Base-by-base conservation (phyloP, 257 asterid species). In the Cordia subcordata region DNA sequence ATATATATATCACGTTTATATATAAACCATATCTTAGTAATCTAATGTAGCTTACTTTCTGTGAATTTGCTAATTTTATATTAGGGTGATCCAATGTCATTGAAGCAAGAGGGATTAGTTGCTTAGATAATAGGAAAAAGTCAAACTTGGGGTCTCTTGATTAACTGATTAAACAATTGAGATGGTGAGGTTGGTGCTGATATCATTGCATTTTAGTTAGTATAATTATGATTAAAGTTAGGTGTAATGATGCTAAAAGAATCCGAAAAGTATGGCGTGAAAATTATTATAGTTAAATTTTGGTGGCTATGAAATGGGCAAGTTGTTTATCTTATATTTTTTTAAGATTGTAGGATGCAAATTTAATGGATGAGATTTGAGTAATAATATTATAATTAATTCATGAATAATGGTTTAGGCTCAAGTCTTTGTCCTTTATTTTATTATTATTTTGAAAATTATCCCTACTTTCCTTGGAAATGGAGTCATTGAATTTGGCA, bases 141-240 rank as follows among this genome's bases (percentile, higher is more conserved):
- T 71, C 81, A 73, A 42, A 50, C 75, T 72, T n/a, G n/a, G n/a
- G n/a, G n/a, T n/a, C n/a, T n/a, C n/a, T n/a, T 69, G 77, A 70
- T 70, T 60, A 71, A 55, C 47, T 57, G 57, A 65, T 47, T 66
- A 72, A 63, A 56, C 44, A 10, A 21, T 49, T 14, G 49, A 22
- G 6, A 13, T 13, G 35, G 8, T 45, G 57, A 49, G 50, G 59
- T 51, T 58, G 75, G 68, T 73, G 54, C 38, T 60, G 54, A 56
- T 66, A 53, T 71, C 8, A 19, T 33, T 55, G 51, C 21, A 8
- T 61, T 57, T 33, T 13, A 49, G 27, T 49, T 59, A 40, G 49
- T 57, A 35, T 53, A 55, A 68, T 67, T 61, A 58, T 68, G 20
- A 66, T 74, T 33, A 22, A 60, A 60, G 61, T 67, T 76, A 53